Base-by-base conservation (phyloP, 306 rosid species). In the Rosa rugosa region DNA sequence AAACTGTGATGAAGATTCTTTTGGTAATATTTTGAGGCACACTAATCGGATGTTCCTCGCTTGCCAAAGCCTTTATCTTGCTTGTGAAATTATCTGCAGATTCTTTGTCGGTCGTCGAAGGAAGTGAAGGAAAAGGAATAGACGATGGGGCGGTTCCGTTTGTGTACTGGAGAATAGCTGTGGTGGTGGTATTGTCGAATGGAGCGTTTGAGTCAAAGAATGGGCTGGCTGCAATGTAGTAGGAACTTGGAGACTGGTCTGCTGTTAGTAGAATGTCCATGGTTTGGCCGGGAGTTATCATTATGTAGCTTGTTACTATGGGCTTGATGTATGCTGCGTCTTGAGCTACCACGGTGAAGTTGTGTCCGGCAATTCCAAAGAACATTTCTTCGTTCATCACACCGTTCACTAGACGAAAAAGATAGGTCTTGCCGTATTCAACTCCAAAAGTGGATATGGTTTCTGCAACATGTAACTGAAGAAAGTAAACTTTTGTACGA, bases 281-380 rank as follows among this genome's bases (percentile, higher is more conserved):
- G 17, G 83, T 80, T 68, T 80, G 83, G 46, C 83, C 83, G 3
- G 79, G 83, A 6, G 79, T 34, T 66, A 74, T 66, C 60, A 80
- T 12, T 45, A 80, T 67, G 49, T 64, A 74, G 23, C 18, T 11
- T 3, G 79, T 51, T n/a, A 27, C 49, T 17, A 80, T 23, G 25
- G 83, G 79, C 25, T 80, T 80, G 13, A 80, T 8, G 79, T 80
- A 80, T 12, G 83, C 60, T 3, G 65, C 83, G 36, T 80, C 83
- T 66, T 53, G 75, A 4, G 60, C 46, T 1, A 80, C 83, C 13
- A 80, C 83, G 45, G 79, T 80, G 59, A 80, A 8, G 2, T 46
- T 66, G 69, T 80, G 83, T 3, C 60, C 34, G 4, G 79, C 83
- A 11, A 79, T 72, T 20, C 66, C 72, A 11, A 79, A 79, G 66